Conservation (phyloP, 1,284 basidiomycete genomes). For the Earliella scabrosa region DNA sequence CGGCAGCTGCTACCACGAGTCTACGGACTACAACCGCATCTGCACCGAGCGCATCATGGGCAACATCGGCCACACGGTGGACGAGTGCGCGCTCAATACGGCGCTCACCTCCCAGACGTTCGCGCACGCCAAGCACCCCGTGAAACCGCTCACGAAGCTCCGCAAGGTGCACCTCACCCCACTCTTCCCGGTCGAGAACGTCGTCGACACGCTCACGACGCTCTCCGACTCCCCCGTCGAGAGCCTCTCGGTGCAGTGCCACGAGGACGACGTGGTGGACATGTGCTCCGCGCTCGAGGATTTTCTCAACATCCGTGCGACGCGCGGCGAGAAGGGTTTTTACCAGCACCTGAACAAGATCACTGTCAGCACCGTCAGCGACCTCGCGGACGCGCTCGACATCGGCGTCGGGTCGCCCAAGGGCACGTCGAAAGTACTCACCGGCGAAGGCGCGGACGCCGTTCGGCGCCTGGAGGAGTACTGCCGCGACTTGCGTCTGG, state of each 20-base stretch:
- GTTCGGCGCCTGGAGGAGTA: slow-evolving; percentile 38
- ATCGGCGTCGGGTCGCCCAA: slow-evolving; percentile 21
- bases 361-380: slow-evolving; percentile 33
- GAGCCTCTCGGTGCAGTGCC: slow-evolving; percentile 58
- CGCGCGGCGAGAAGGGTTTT: slow-evolving; percentile 44
- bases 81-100: slow-evolving; percentile 58
- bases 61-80: slow-evolving; percentile 55
- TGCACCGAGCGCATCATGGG: slow-evolving; percentile 64
- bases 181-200: slow-evolving; percentile 62
- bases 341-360: slow-evolving; percentile 36
- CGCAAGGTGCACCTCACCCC: slow-evolving; percentile 62
- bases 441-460: slow-evolving; percentile 32
- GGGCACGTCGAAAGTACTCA: slow-evolving; percentile 17
- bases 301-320: slow-evolving; percentile 55
- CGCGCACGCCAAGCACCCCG: slow-evolving; percentile 43
- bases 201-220: slow-evolving; percentile 61
- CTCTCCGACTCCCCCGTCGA: slow-evolving; percentile 67
- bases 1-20: slow-evolving; percentile 59
- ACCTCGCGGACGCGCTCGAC: slow-evolving; percentile 32
- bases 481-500: slow-evolving; percentile 37
- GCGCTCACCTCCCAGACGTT: slow-evolving; percentile 49
- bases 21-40: slow-evolving; percentile 53
- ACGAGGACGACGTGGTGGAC: slow-evolving; percentile 62
- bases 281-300: slow-evolving; percentile 58
- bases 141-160: slow-evolving; percentile 54